Evolutionary conservation across 2,329 filamentous ascomycete genomes (phyloP).

Genomic region (Epichloe uncinata): DNA sequence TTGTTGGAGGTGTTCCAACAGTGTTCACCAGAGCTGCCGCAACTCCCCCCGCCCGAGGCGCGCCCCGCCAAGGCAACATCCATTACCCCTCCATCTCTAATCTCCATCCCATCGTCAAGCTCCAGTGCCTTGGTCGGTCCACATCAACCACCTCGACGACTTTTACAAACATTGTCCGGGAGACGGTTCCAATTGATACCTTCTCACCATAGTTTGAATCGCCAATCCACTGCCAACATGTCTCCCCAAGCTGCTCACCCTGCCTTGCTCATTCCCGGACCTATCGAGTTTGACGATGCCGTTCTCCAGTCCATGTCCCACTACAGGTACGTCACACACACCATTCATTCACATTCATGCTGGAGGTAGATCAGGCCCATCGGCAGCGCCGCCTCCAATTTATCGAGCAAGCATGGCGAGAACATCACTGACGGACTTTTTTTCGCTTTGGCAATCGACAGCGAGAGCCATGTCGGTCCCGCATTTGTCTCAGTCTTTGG

Average conservation of each 20-base stretch:
- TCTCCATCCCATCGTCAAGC: not conserved
- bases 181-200: not conserved
- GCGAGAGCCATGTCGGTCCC: constrained; percentile 85
- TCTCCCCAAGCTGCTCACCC: constrained; percentile 48
- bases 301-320: constrained; percentile 92
- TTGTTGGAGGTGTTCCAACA: too few species aligned
- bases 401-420: not conserved
- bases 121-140: not conserved
- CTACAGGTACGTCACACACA: constrained; percentile 53
- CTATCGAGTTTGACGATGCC: constrained; percentile 96
- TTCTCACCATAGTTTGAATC: not conserved
- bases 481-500: constrained; percentile 85
- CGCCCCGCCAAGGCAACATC: constrained; percentile 1
- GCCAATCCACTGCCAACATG: constrained; percentile 30
- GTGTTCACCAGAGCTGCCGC: not conserved
- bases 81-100: constrained; percentile 2
- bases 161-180: not conserved
- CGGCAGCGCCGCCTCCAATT: not conserved
- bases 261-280: constrained; percentile 87
- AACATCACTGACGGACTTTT: not conserved
- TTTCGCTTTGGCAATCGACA: constrained; percentile 21
- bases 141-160: constrained; percentile 2
- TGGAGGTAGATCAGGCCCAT: not conserved
- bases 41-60: not conserved
- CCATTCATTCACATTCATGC: too few species aligned